These are phyloP conservation scores for Rhodotorula mucilaginosa DNA, from an alignment of 1,284 basidiomycete species.

Conservation along the genomic window DNA sequence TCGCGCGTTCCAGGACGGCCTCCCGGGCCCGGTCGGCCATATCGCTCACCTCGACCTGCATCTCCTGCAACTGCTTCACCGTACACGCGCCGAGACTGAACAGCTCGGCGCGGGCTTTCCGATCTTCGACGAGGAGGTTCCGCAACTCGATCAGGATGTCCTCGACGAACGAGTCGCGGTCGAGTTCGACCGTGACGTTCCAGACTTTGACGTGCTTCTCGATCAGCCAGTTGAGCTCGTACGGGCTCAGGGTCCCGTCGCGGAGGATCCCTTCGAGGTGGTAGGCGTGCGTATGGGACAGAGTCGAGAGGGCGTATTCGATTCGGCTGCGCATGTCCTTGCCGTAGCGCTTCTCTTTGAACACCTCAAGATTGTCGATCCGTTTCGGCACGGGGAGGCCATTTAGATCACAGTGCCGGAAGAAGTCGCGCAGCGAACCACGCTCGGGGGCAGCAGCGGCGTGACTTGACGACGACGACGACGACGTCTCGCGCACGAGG, in stretches of 20 bases:
- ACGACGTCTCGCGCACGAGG: not conserved
- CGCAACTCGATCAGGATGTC: constrained; percentile 22
- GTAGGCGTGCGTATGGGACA: constrained; percentile 16
- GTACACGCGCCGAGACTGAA: not conserved
- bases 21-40: not conserved
- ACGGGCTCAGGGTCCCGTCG: constrained; percentile 14
- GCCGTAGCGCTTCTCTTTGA: not conserved
- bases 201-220: constrained; percentile 6
- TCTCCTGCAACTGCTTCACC: not conserved
- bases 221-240: constrained; percentile 5
- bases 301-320: not conserved
- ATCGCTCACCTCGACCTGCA: not conserved
- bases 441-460: not conserved
- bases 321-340: not conserved
- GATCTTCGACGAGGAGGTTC: constrained; percentile 10
- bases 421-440: not conserved
- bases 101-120: not conserved
- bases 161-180: constrained; percentile 14
- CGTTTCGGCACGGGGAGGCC: not conserved
- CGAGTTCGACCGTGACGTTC: not conserved
- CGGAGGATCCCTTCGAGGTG: constrained; percentile 19
- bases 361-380: not conserved
- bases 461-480: too few species aligned
- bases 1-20: not conserved
- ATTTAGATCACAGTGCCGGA: not conserved